Evolutionary conservation across 495 filamentous ascomycete species (phyloP).

Genomic region (Aspergillus carlsbadensis): DNA sequence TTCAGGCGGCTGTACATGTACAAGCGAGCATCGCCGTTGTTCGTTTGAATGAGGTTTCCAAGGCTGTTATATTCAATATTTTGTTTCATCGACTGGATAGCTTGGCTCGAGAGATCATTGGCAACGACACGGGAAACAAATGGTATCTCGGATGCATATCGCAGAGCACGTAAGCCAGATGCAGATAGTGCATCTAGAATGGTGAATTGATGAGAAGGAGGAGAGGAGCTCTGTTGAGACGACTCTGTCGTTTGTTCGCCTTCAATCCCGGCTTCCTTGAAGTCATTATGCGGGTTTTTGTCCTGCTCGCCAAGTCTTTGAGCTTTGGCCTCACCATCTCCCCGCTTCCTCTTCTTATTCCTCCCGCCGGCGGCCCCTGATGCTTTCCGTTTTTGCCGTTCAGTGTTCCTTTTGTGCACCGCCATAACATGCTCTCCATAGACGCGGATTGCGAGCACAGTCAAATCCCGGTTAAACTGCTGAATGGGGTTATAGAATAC

Average conservation of each 20-base stretch:
- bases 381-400: conserved; percentile 40
- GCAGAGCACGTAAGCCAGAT: conserved; percentile 86
- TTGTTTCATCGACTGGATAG: conserved; percentile 74
- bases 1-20: conserved; percentile 78
- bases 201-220: conserved; percentile 50
- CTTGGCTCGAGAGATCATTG: conserved; percentile 79
- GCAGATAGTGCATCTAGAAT: conserved; percentile 96
- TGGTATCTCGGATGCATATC: conserved; percentile 89
- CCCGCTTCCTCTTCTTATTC: conserved; percentile 50
- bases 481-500: conserved; percentile 99
- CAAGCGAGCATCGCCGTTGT: conserved; percentile 77
- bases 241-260: not conserved
- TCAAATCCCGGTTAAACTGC: conserved; percentile 96
- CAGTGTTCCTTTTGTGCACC: conserved; percentile 33
- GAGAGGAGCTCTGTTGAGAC: not conserved
- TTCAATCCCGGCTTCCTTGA: conserved; percentile 4
- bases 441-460: conserved; percentile 82
- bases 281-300: conserved; percentile 3
- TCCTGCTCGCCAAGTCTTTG: not conserved
- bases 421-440: conserved; percentile 69
- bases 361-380: conserved; percentile 41
- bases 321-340: conserved; percentile 13
- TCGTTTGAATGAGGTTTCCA: conserved; percentile 64
- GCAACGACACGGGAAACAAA: conserved; percentile 78
- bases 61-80: conserved; percentile 84